Conservation (phyloP, 2,329 filamentous ascomycete genomes). For the Epicoccum nigrum region DNA sequence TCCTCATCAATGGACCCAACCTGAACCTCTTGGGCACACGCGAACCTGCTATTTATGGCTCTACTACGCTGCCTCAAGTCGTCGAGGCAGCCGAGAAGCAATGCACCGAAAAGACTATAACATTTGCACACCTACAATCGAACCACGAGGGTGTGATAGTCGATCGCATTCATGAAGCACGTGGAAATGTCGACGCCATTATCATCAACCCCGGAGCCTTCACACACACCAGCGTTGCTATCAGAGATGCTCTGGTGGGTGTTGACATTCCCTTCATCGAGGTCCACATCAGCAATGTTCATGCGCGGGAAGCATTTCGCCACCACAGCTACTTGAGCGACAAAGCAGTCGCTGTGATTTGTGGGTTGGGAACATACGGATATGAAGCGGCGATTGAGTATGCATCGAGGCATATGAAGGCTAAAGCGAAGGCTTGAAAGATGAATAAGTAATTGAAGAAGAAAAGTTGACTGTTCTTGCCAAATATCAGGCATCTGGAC, state of each 20-base stretch:
- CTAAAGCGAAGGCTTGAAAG: constrained; percentile 21
- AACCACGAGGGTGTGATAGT: constrained; percentile 79
- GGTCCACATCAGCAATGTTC: constrained; percentile 77
- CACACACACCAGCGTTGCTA: constrained; percentile 77
- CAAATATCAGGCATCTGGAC: too few species aligned
- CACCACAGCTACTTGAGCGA: constrained; percentile 75
- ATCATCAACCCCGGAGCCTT: constrained; percentile 78
- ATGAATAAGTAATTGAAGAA: neutral
- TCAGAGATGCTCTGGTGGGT: constrained; percentile 74
- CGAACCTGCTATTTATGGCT: constrained; percentile 76
- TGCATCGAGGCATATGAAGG: constrained; percentile 43
- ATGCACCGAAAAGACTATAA: constrained; percentile 56
- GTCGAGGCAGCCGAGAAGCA: constrained; percentile 57
- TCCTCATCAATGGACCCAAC: constrained; percentile 82
- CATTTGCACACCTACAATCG: constrained; percentile 70
- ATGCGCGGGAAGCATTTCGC: constrained; percentile 71
- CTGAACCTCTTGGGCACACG: constrained; percentile 79
- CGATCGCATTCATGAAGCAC: constrained; percentile 73
- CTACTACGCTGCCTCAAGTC: constrained; percentile 69
- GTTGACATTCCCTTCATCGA: constrained; percentile 77
- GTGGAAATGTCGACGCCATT: constrained; percentile 65
- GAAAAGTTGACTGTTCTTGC: too few species aligned
- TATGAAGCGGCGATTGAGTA: constrained; percentile 56
- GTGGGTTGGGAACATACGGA: constrained; percentile 63
- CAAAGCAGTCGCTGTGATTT: constrained; percentile 76